Evolutionary conservation across 2,329 filamentous ascomycete species (phyloP), one percentile per base, ranked within the genome.

Genomic region (Bipolaris victoriae): DNA sequence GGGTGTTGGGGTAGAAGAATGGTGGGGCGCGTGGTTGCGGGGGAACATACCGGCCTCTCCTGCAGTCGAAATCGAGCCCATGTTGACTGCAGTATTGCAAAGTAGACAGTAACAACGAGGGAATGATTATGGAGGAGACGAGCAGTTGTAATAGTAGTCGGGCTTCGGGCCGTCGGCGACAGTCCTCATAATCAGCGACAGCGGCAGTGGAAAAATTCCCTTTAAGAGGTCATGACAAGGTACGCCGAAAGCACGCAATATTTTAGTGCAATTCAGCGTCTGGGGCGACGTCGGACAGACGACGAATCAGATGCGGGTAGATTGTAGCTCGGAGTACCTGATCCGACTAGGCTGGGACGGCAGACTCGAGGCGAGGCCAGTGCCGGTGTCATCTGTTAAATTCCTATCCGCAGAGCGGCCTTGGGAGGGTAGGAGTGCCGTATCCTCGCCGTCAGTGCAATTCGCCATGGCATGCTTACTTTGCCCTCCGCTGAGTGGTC

Each of bases 1-100:
- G 56, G 26, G 37, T 55, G 65, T 47, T 52, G 59, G 58, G 55
- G 55, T 52, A 53, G 39, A 51, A 37, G 10, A 29, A 36, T 62
- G 63, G 61, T 58, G 65, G 65, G 67, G 63, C 49, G 60, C 29
- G 33, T 45, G 47, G 43, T 58, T 49, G 57, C 50, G 59, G 64
- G 64, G 60, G 41, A 58, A 72, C 75, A 39, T 76, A 77, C 75
- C 75, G 59, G 75, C 75, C 70, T 77, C 75, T 73, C 75, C 75
- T 71, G 75, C 75, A 71, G 73, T 76, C 63, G 73, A 72, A 58
- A 77, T 73, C 52, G 74, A 76, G 62, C 64, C 73, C 75, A 77
- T 77, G 55, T 66, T 72, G 66, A 68, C 69, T 64, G 57, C 55
- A 18, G 31, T 46, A 49, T 60, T 59, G 58, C 55, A 63, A 55